phyloP scores from a whole-genome alignment of 2,329 filamentous ascomycete species.

The Alternaria sp. region DNA sequence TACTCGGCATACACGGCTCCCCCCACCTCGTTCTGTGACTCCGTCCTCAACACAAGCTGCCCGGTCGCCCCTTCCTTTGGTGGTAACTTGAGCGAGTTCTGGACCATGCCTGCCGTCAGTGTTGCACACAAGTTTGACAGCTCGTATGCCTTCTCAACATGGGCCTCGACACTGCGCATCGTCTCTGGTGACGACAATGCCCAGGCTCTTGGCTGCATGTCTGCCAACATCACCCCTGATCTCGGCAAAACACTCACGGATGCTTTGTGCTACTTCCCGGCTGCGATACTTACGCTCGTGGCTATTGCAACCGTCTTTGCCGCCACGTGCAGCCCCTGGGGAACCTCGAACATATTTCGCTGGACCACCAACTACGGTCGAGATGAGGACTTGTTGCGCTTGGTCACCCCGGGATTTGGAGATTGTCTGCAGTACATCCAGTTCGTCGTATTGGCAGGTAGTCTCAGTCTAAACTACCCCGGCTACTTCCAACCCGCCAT shows the following conservation, averaged over 20 bases:
- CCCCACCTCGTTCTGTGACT: conserved; percentile 69
- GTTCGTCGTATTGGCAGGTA: conserved; percentile 87
- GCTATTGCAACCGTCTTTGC: conserved; percentile 84
- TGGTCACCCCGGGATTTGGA: conserved; percentile 95
- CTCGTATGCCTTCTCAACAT: conserved; percentile 86
- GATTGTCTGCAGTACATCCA: conserved; percentile 98
- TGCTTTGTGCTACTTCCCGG: conserved; percentile 77
- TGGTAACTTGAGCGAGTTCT: conserved; percentile 61
- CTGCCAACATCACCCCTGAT: conserved; percentile 82
- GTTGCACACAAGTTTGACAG: conserved; percentile 78
- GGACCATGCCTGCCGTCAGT: conserved; percentile 73
- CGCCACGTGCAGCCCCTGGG: conserved; percentile 92
- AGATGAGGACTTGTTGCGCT: conserved; percentile 86
- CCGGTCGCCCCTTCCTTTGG: conserved; percentile 79
- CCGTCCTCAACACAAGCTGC: conserved; percentile 63
- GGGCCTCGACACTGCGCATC: conserved; percentile 76
- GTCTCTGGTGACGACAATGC: conserved; percentile 73
- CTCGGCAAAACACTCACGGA: conserved; percentile 74
- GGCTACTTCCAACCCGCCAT: conserved; percentile 93
- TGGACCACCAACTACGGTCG: conserved; percentile 99
- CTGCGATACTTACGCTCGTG: conserved; percentile 79
- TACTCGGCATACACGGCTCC: conserved; percentile 72
- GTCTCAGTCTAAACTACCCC: conserved; percentile 85
- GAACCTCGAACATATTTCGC: conserved; percentile 85
- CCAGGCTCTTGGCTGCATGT: conserved; percentile 79